Conservation (phyloP, 1,284 basidiomycete genomes). For the Trametes polyzona region DNA sequence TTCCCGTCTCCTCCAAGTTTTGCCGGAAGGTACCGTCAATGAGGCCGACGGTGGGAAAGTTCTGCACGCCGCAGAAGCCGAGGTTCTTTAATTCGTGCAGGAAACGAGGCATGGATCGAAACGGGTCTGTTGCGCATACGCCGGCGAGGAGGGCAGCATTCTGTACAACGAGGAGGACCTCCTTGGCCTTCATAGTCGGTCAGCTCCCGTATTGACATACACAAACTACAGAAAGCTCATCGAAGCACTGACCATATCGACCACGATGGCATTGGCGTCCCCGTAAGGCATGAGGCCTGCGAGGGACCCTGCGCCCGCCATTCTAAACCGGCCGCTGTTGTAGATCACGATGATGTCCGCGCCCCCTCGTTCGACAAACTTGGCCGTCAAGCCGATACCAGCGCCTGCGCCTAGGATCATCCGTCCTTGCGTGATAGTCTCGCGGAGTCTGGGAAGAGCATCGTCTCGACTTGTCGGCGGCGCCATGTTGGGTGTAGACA, state of each 20-base stretch:
- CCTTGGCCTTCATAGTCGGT: no score
- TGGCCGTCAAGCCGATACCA: conserved; percentile 31
- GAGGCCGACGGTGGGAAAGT: conserved; percentile 32
- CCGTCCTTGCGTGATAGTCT: conserved; percentile 23
- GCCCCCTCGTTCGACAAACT: conserved; percentile 31
- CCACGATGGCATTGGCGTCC: conserved; percentile 30
- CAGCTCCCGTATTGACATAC: not conserved
- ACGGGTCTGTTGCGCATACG: conserved; percentile 32
- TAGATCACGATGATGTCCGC: conserved; percentile 31
- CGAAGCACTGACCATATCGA: conserved; percentile 24
- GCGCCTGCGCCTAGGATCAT: conserved; percentile 30
- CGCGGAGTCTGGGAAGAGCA: conserved; percentile 23
- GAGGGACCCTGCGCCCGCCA: conserved; percentile 30
- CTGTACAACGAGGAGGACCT: conserved; percentile 27
- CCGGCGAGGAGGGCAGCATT: conserved; percentile 26
- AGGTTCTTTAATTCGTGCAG: conserved; percentile 25
- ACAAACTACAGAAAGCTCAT: no score
- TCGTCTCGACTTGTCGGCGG: conserved; percentile 26
- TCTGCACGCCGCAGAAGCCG: conserved; percentile 33
- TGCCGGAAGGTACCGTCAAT: conserved; percentile 30
- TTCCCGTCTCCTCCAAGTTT: conserved; percentile 32
- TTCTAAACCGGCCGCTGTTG: conserved; percentile 32
- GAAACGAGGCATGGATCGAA: conserved; percentile 30
- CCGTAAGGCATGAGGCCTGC: conserved; percentile 33
- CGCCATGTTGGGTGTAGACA: conserved; percentile 12